phyloP scores from a whole-genome alignment of 495 filamentous ascomycete species.

The Haplographium delicatum region DNA sequence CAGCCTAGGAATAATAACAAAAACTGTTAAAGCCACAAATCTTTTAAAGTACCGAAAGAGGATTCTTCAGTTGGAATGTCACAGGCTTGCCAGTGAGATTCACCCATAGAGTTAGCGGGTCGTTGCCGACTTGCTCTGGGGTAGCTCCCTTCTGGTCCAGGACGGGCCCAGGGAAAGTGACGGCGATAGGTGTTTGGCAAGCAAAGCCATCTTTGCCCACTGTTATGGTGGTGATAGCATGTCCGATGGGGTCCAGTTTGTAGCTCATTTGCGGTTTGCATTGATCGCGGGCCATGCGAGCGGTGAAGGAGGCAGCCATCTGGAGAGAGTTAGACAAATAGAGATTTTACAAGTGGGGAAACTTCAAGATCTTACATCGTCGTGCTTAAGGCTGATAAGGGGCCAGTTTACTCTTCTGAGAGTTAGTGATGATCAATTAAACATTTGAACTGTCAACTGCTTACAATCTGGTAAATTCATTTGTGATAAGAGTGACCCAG shows the following conservation, averaged over 20 bases:
- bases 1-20: too few relatives aligned
- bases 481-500: constrained; percentile 48
- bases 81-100: constrained; percentile 48
- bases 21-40: too few relatives aligned
- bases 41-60: too few relatives aligned
- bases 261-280: constrained; percentile 49
- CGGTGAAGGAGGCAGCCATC: constrained; percentile 45
- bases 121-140: constrained; percentile 50
- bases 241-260: constrained; percentile 30
- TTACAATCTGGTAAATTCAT: constrained; percentile 45
- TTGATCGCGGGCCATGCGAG: constrained; percentile 47
- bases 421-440: too few relatives aligned
- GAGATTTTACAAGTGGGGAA: too few relatives aligned
- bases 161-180: constrained; percentile 47
- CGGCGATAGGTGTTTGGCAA: constrained; percentile 47
- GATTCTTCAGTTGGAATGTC: constrained; percentile 31
- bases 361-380: constrained; percentile 37
- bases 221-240: constrained; percentile 45
- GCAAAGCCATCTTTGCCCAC: constrained; percentile 45
- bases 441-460: not conserved
- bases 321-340: not conserved
- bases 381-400: constrained; percentile 48
- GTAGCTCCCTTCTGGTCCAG: constrained; percentile 33
- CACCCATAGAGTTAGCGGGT: constrained; percentile 56
- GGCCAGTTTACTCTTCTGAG: constrained; percentile 39